Conservation (phyloP, 2,329 filamentous ascomycete species). For the Aspergillus luchuensis region DNA sequence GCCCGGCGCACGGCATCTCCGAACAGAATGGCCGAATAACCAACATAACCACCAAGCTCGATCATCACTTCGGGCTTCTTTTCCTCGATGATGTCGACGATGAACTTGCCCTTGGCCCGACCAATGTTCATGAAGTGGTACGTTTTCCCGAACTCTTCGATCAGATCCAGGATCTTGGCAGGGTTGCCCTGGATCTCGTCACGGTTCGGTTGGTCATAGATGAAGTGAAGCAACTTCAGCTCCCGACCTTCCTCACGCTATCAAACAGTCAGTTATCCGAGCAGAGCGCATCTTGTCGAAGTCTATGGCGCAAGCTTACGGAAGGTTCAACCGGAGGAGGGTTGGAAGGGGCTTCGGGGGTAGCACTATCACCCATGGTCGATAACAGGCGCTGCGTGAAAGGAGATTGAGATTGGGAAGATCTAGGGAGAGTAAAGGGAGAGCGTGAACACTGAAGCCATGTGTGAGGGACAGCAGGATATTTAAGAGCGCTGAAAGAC, state of each 20-base stretch:
- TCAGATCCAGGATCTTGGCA: slow-evolving; percentile 63
- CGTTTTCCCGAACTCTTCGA: slow-evolving; percentile 68
- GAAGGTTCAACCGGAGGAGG: neutral
- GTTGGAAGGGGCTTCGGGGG: neutral
- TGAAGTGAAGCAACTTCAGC: slow-evolving; percentile 69
- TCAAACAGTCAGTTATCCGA: neutral
- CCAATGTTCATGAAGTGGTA: slow-evolving; percentile 83
- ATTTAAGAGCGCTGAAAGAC: neutral
- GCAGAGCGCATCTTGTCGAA: no score
- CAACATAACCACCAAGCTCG: slow-evolving; percentile 78
- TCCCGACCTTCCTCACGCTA: slow-evolving; percentile 69
- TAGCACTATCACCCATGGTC: slow-evolving; percentile 4
- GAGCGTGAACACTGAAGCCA: neutral
- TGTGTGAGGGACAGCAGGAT: neutral
- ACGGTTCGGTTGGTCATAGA: slow-evolving; percentile 64
- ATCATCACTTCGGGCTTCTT: slow-evolving; percentile 70
- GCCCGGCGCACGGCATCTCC: slow-evolving; percentile 64
- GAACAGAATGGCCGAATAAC: slow-evolving; percentile 79
- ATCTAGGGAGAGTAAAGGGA: neutral
- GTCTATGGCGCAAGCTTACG: neutral
- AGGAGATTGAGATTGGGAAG: neutral
- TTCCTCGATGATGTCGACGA: slow-evolving; percentile 67
- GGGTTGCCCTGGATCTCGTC: slow-evolving; percentile 67
- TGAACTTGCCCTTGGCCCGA: slow-evolving; percentile 70
- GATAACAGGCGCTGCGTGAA: neutral